These are phyloP conservation scores for Conringia planisiliqua DNA, from an alignment of 345 rosid genomes.

Conservation along the genomic window DNA sequence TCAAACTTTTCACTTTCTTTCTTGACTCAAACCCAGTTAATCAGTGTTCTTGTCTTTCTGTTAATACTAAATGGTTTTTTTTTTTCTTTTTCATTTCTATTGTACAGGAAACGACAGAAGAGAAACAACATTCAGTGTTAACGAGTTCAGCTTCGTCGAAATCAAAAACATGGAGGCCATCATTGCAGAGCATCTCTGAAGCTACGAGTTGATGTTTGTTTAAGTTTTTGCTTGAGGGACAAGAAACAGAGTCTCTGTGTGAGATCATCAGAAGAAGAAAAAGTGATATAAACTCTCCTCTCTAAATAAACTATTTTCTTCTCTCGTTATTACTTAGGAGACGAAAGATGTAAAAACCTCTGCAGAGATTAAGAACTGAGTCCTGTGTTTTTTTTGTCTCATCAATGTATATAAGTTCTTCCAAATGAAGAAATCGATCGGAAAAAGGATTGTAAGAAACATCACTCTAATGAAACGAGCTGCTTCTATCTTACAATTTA, in stretches of 20 bases:
- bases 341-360: neutral
- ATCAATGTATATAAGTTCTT: constrained; percentile 22
- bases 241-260: constrained; percentile 18
- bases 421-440: neutral
- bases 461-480: neutral
- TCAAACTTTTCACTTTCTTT: neutral
- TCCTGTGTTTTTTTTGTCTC: constrained; percentile 2
- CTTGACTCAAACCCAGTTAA: neutral
- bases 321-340: constrained; percentile 1
- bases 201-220: constrained; percentile 43
- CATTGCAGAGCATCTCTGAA: constrained; percentile 84
- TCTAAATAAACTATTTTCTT: constrained; percentile 1
- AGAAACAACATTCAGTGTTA: constrained; percentile 49
- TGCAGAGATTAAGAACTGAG: constrained; percentile 19
- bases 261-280: constrained; percentile 6
- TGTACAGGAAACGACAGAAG: constrained; percentile 44
- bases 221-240: constrained; percentile 15
- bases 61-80: neutral
- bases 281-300: neutral
- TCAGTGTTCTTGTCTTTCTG: neutral
- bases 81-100: neutral
- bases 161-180: constrained; percentile 83
- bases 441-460: neutral
- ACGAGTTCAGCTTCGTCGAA: constrained; percentile 42
- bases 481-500: neutral